Conservation (phyloP, 148 eudicot genomes). For the Rhododendron vialii region DNA sequence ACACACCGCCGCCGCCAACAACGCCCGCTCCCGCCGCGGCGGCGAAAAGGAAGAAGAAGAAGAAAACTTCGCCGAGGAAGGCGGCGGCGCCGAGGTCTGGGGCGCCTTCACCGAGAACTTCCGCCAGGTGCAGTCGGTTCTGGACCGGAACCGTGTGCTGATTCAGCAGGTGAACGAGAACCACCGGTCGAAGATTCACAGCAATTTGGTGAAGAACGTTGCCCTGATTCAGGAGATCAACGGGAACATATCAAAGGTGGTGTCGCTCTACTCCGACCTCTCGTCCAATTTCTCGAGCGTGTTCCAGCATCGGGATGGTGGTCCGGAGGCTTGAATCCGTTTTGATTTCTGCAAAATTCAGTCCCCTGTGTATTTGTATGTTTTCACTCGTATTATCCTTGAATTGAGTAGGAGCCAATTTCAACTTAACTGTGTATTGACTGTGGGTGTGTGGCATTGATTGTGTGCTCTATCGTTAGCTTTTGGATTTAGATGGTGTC, state of each 20-base stretch:
- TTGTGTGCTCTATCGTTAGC: background rate
- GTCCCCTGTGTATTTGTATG: background rate
- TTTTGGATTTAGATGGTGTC: background rate
- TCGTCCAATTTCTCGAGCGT: conserved; percentile 38
- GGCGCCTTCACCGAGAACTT: conserved; percentile 31
- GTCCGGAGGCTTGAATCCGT: background rate
- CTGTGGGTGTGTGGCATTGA: background rate
- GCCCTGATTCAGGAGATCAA: conserved; percentile 58
- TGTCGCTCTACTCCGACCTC: conserved; percentile 41
- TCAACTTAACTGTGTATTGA: too few relatives aligned
- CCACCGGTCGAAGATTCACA: conserved; percentile 54
- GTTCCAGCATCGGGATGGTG: conserved; percentile 21
- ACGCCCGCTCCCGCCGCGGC: background rate
- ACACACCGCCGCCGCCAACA: background rate
- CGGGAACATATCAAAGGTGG: conserved; percentile 45
- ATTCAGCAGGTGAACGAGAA: conserved; percentile 67
- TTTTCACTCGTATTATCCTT: background rate
- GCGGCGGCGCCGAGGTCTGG: conserved; percentile 35
- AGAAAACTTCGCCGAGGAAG: background rate
- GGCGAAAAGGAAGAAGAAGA: background rate
- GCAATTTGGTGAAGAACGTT: conserved; percentile 54
- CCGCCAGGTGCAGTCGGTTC: conserved; percentile 47
- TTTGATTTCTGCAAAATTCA: conserved; percentile 6
- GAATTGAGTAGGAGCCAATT: too few relatives aligned
- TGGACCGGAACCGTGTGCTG: conserved; percentile 52